These are phyloP conservation scores for Gossypium raimondii DNA, from an alignment of 345 rosid species.

Conservation along the genomic window DNA sequence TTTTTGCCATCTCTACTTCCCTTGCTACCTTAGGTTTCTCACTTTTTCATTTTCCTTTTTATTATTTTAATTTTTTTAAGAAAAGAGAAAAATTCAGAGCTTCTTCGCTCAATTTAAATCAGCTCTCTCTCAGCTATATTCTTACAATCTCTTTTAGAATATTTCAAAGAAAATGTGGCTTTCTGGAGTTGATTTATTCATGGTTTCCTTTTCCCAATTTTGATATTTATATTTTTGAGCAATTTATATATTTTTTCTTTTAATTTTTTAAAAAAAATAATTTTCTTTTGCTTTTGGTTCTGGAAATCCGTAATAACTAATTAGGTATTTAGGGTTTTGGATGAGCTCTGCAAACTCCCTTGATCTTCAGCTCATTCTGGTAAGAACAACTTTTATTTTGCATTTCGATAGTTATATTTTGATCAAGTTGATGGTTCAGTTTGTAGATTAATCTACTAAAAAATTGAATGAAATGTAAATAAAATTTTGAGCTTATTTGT, in stretches of 20 bases:
- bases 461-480: neutral
- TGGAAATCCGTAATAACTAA: neutral
- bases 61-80: neutral
- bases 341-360: neutral
- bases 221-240: neutral
- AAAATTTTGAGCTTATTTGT: neutral
- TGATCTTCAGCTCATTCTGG: slow-evolving; percentile 3
- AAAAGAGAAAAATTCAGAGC: neutral
- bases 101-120: neutral
- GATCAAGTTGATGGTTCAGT: neutral
- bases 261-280: neutral
- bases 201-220: neutral
- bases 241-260: neutral
- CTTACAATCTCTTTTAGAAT: neutral
- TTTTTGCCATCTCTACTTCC: slow-evolving; percentile 8
- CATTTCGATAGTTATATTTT: neutral
- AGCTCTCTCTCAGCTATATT: neutral
- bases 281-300: slow-evolving; percentile 5
- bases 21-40: slow-evolving; percentile 16
- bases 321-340: neutral
- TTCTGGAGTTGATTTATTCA: slow-evolving; percentile 15
- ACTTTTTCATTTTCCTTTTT: neutral
- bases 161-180: slow-evolving; percentile 2
- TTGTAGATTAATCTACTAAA: neutral
- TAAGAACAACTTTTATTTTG: neutral